Evolutionary conservation across 2,329 filamentous ascomycete species (phyloP), one percentile per base, ranked within the genome.

Genomic region (Chalaropsis thielavioides): DNA sequence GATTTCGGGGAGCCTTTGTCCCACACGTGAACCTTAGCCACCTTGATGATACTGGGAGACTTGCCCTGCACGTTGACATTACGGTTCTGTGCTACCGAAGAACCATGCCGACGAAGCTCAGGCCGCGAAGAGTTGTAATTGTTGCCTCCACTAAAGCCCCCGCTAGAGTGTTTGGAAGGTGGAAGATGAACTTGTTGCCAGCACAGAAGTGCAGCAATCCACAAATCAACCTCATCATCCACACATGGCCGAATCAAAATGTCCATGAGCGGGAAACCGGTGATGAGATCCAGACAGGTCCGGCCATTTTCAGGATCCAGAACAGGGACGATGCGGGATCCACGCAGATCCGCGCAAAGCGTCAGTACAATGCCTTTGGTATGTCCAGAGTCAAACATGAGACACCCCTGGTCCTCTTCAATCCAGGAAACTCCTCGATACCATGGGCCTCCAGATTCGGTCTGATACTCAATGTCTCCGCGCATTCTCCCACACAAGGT

Each of bases 1-100:
- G 80, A 80, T 19, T 75, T 74, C 13, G 83, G 79, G 6, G 77
- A 72, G 1, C 86, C 87, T 72, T 88, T 94, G 75, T 97, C 91
- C 92, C 92, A 96, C 59, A 95, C 80, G 72, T 91, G 86, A 72
- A 96, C 83, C 72, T 91, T 92, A 64, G 91, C 94, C 60, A 96
- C 90, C 73, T 97, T 99, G 77, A 97, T 97, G 69, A 97, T 94
- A 64, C 87, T 94, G 1, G 64, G 64, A 19, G 74, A 71, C 1
- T 73, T 68, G 2, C 44, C 41, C 40, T 41, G 56, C 41, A 43
- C 56, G 69, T 24, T 24, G 24, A 61, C 41, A 13, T 69, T 62
- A 17, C 27, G 54, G 31, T 58, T 58, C 27, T 58, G 54, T 3
- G 27, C 54, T 58, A 38, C 8, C 15, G 63, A 63, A 1, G 63